Evolutionary conservation across 1,139 yeast genomes (phyloP), one percentile per base, ranked within the genome.

Genomic region (Sugiyamaella sp.): DNA sequence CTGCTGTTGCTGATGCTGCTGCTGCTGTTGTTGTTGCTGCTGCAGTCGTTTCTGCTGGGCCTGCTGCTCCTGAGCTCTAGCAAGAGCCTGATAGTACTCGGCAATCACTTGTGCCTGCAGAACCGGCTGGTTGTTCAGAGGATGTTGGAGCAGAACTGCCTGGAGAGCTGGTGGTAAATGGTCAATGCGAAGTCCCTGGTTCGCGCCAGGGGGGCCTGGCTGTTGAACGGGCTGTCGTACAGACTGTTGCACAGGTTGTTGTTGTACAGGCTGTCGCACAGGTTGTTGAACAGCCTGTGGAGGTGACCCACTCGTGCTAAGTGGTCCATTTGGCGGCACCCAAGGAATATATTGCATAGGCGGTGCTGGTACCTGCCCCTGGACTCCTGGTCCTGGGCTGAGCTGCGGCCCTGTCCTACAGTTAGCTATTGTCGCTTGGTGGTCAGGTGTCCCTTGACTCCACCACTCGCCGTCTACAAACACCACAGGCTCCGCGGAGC

Each of bases 21-120:
- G 50, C 6, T 51, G 54, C 12, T 41, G 46, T 29, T 42, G 51
- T 41, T 38, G 50, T 20, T 25, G 46, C 21, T 46, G 54, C 17
- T 51, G 52, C 16, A 9, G 43, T 24, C 40, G 52, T 19, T 32
- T 14, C 35, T 14, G 49, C 16, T 21, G 42, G 9, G 14, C 38
- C 21, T 46, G 49, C 20, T 46, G 29, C 20, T 46, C 45, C 9
- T 46, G 44, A 12, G 44, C 39, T 14, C 45, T 38, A 8, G 41
- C 21, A 17, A 20, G 19, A 8, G 14, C 19, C 20, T 46, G 50
- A 25, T 24, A 44, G 17, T 44, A 37, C 16, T 46, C 32, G 9
- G 43, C 50, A 12, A 29, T 37, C 14, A 25, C 47, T 14, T 53
- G 54, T 3, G 56, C 51, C 43, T 53, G 56, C 10, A 40, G 37